These are phyloP conservation scores for Ricinus communis DNA, from an alignment of 345 rosid species.

Conservation along the genomic window DNA sequence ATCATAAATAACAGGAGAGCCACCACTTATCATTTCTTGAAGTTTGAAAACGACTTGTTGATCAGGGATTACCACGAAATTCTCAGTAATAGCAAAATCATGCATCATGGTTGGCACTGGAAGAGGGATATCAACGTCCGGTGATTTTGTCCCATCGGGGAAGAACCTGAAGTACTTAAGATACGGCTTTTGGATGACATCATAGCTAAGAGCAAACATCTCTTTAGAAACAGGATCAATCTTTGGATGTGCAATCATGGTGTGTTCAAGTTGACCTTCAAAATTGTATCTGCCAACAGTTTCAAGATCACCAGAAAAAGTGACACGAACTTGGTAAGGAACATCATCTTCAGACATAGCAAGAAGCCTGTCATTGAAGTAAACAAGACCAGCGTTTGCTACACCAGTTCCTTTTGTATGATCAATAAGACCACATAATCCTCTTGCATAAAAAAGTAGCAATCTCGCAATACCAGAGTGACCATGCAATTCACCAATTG, in stretches of 20 bases:
- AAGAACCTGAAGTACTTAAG: conserved; percentile 70
- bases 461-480: conserved; percentile 76
- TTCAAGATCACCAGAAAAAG: conserved; percentile 63
- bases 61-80: conserved; percentile 81
- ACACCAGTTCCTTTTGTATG: conserved; percentile 73
- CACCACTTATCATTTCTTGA: conserved; percentile 76
- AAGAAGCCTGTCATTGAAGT: conserved; percentile 65
- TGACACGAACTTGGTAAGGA: conserved; percentile 76
- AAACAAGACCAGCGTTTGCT: conserved; percentile 86
- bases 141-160: conserved; percentile 62
- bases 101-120: conserved; percentile 89
- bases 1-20: conserved; percentile 88
- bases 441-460: conserved; percentile 68
- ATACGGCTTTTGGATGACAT: conserved; percentile 77
- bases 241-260: conserved; percentile 97
- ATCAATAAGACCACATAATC: conserved; percentile 64
- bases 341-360: conserved; percentile 94
- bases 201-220: conserved; percentile 78
- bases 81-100: conserved; percentile 86
- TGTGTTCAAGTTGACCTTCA: conserved; percentile 50
- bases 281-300: conserved; percentile 73
- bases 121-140: conserved; percentile 75
- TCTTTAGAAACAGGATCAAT: conserved; percentile 69
- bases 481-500: conserved; percentile 87
- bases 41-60: conserved; percentile 93